phyloP scores from a whole-genome alignment of 306 rosid genomes.

The Hylodesmum podocarpum region DNA sequence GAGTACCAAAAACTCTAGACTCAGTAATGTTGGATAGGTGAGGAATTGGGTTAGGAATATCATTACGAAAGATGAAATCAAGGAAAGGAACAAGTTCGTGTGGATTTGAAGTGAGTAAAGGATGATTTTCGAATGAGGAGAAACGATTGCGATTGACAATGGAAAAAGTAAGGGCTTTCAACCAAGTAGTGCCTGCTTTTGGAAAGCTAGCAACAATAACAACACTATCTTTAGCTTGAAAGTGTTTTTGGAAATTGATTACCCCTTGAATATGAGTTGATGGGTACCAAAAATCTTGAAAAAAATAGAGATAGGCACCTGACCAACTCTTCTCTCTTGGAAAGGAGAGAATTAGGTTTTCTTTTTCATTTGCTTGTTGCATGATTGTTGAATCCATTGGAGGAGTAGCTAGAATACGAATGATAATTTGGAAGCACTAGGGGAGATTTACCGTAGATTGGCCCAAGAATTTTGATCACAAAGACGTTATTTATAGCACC shows the following conservation, averaged over 20 bases:
- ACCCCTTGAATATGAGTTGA: conserved; percentile 34
- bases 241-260: conserved; percentile 40
- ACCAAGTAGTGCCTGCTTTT: conserved; percentile 70
- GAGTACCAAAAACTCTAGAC: conserved; percentile 58
- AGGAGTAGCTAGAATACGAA: background rate
- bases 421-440: background rate
- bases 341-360: background rate
- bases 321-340: background rate
- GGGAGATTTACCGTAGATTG: too few relatives aligned
- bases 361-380: background rate
- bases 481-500: too few relatives aligned
- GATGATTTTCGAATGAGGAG: conserved; percentile 22
- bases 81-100: conserved; percentile 57
- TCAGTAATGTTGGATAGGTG: conserved; percentile 31
- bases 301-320: background rate
- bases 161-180: conserved; percentile 56
- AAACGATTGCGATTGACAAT: conserved; percentile 29
- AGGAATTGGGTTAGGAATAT: background rate
- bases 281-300: conserved; percentile 52
- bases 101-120: conserved; percentile 47
- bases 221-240: conserved; percentile 44
- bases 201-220: conserved; percentile 44
- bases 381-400: background rate
- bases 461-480: too few relatives aligned
- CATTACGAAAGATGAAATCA: conserved; percentile 37